Conservation (phyloP, 495 filamentous ascomycete genomes). For the Schizothecium vesticola region DNA sequence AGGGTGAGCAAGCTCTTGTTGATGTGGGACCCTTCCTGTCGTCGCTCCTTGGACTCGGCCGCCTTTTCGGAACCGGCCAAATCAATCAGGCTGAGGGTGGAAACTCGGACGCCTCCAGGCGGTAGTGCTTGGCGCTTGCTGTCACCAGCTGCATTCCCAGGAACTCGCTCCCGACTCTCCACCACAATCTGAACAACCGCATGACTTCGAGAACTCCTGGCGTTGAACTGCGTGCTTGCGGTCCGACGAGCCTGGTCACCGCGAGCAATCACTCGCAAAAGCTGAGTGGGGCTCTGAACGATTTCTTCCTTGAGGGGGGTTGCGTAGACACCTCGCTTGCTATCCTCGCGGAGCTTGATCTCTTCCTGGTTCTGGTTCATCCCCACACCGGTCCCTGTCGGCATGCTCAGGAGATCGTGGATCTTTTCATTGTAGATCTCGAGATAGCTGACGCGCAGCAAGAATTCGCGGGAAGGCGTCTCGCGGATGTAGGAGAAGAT, state of each 20-base stretch:
- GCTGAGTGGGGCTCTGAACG: slow-evolving; percentile 93
- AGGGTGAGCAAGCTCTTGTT: slow-evolving; percentile 95
- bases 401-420: slow-evolving; percentile 80
- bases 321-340: slow-evolving; percentile 93
- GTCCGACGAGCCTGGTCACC: slow-evolving; percentile 87
- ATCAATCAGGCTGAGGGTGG: slow-evolving; percentile 92
- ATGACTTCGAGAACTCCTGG: slow-evolving; percentile 92
- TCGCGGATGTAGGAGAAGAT: slow-evolving; percentile 99
- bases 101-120: slow-evolving; percentile 90
- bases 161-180: slow-evolving; percentile 83
- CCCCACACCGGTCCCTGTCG: slow-evolving; percentile 45
- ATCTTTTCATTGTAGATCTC: slow-evolving; percentile 99
- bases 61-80: slow-evolving; percentile 93
- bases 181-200: slow-evolving; percentile 98
- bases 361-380: slow-evolving; percentile 62
- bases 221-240: slow-evolving; percentile 92
- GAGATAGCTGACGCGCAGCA: slow-evolving; percentile 93
- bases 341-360: slow-evolving; percentile 93
- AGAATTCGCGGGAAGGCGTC: slow-evolving; percentile 88
- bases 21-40: slow-evolving; percentile 94
- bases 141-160: slow-evolving; percentile 47
- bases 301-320: slow-evolving; percentile 97
- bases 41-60: slow-evolving; percentile 88
- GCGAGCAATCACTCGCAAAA: slow-evolving; percentile 89
- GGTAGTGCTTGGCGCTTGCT: slow-evolving; percentile 69